Percentiles rank a stretch among this genome's conserved stretches.
These are phyloP conservation scores for Wickerhamiella sorbophila DNA, from an alignment of 805 yeast species.

Conservation along the genomic window DNA sequence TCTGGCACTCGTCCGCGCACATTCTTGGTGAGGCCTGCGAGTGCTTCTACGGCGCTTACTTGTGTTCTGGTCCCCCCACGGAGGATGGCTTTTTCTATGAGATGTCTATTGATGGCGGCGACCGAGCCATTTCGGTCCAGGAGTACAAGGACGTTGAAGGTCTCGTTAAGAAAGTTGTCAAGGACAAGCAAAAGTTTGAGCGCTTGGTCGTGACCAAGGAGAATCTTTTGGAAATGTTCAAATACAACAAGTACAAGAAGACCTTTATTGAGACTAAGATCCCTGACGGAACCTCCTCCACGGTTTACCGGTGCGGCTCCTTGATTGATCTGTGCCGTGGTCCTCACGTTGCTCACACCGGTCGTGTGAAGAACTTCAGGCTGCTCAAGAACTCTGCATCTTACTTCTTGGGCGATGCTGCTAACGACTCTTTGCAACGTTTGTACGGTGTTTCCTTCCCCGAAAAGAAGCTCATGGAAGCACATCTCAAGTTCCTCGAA, in stretches of 20 bases:
- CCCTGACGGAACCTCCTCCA: slow-evolving; percentile 91
- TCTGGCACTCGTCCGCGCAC: slow-evolving; percentile 99
- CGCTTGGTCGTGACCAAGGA: slow-evolving; percentile 88
- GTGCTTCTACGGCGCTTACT: slow-evolving; percentile 87
- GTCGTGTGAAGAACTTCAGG: slow-evolving; percentile 87
- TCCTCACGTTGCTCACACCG: slow-evolving; percentile 96
- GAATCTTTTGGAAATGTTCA: slow-evolving; percentile 80
- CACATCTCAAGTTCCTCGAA: slow-evolving; percentile 81
- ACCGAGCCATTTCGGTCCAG: slow-evolving; percentile 57
- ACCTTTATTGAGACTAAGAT: slow-evolving; percentile 72
- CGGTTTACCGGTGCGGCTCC: slow-evolving; percentile 96
- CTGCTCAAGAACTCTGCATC: slow-evolving; percentile 91
- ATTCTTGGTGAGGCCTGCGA: slow-evolving; percentile 97
- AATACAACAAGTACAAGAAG: slow-evolving; percentile 91
- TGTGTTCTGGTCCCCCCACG: slow-evolving; percentile 92
- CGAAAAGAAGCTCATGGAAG: slow-evolving; percentile 91
- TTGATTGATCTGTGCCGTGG: slow-evolving; percentile 94
- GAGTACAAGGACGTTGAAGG: slow-evolving; percentile 78
- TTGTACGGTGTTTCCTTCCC: slow-evolving; percentile 98
- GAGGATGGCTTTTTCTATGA: slow-evolving; percentile 97
- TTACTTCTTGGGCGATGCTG: slow-evolving; percentile 85
- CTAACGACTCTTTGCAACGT: slow-evolving; percentile 91
- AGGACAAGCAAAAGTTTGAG: slow-evolving; percentile 90
- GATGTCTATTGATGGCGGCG: slow-evolving; percentile 70
- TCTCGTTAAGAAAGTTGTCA: slow-evolving; percentile 77